A percentile compares a stretch with the other conserved stretches of the same genome.
Evolutionary conservation across 495 filamentous ascomycete species (phyloP).

Genomic region (Aspergillus leporis): DNA sequence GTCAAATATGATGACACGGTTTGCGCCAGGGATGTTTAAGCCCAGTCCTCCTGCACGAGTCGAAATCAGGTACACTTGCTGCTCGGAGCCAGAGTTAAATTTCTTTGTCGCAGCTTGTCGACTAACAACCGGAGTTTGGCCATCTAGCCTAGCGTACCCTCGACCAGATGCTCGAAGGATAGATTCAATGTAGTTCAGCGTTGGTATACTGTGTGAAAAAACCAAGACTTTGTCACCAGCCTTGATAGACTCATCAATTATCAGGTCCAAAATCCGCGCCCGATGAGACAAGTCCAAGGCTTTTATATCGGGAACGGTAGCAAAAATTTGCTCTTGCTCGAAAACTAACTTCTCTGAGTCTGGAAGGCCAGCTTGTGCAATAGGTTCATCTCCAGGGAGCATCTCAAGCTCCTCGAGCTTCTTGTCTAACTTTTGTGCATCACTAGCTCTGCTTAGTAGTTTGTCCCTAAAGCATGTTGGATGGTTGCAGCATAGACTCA

Average conservation of each 20-base stretch:
- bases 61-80: slow-evolving; percentile 73
- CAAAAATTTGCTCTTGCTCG: slow-evolving; percentile 32
- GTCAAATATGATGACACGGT: slow-evolving; percentile 87
- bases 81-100: slow-evolving; percentile 58
- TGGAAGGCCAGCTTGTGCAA: slow-evolving; percentile 34
- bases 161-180: slow-evolving; percentile 46
- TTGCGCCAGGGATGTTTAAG: slow-evolving; percentile 81
- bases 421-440: slow-evolving; percentile 26
- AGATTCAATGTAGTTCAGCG: slow-evolving; percentile 66
- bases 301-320: slow-evolving; percentile 26
- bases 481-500: slow-evolving; percentile 75
- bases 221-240: slow-evolving; percentile 70
- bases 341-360: slow-evolving; percentile 20
- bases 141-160: slow-evolving; percentile 64
- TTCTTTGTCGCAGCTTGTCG: slow-evolving; percentile 62
- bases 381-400: slow-evolving; percentile 26
- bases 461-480: slow-evolving; percentile 64
- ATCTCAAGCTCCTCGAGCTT: slow-evolving; percentile 28
- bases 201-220: slow-evolving; percentile 73
- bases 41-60: slow-evolving; percentile 80
- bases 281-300: slow-evolving; percentile 61
- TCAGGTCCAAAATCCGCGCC: slow-evolving; percentile 60
- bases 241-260: slow-evolving; percentile 60
- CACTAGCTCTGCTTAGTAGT: slow-evolving; percentile 34
- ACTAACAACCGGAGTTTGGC: slow-evolving; percentile 47